Percentiles rank a stretch among this genome's conserved stretches.
Evolutionary conservation across 352 stramenopile genomes (phyloP).

Genomic region (Globisporangium middletonii): DNA sequence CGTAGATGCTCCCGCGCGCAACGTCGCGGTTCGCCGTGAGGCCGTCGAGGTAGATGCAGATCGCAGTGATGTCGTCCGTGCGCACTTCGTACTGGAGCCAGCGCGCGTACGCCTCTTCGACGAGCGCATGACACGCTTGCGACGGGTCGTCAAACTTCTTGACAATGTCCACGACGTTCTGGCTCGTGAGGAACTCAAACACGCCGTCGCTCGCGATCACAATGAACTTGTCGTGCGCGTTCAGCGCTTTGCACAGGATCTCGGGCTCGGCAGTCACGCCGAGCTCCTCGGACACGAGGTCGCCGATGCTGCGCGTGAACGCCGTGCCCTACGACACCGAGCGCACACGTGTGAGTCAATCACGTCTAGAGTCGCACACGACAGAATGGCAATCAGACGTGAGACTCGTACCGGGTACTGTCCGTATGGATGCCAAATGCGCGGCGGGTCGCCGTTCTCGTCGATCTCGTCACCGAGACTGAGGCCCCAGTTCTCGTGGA

Average conservation of each 20-base stretch:
- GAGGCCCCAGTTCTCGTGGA: constrained; percentile 90
- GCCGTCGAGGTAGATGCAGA: constrained; percentile 83
- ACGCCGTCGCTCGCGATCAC: constrained; percentile 93
- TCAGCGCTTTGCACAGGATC: constrained; percentile 87
- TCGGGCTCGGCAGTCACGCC: constrained; percentile 91
- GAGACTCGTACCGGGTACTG: constrained; percentile 83
- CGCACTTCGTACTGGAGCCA: constrained; percentile 93
- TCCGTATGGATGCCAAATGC: constrained; percentile 88
- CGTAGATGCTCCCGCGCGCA: constrained; percentile 77
- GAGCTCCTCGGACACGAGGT: constrained; percentile 90
- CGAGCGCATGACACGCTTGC: constrained; percentile 84
- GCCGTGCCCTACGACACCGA: constrained; percentile 81
- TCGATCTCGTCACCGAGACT: constrained; percentile 90
- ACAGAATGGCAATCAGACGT: no score
- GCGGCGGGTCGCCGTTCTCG: constrained; percentile 87
- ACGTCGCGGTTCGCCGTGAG: constrained; percentile 48
- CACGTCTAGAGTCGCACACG: no score
- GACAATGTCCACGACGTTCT: constrained; percentile 91
- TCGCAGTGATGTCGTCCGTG: constrained; percentile 94
- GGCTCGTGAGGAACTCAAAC: constrained; percentile 94
- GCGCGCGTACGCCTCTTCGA: constrained; percentile 90
- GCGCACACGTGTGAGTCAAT: no score
- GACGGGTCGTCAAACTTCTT: constrained; percentile 81
- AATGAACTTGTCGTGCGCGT: constrained; percentile 88
- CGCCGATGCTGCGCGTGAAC: constrained; percentile 97